phyloP scores from a whole-genome alignment of 495 filamentous ascomycete genomes.

The Corynascus novoguineensis region DNA sequence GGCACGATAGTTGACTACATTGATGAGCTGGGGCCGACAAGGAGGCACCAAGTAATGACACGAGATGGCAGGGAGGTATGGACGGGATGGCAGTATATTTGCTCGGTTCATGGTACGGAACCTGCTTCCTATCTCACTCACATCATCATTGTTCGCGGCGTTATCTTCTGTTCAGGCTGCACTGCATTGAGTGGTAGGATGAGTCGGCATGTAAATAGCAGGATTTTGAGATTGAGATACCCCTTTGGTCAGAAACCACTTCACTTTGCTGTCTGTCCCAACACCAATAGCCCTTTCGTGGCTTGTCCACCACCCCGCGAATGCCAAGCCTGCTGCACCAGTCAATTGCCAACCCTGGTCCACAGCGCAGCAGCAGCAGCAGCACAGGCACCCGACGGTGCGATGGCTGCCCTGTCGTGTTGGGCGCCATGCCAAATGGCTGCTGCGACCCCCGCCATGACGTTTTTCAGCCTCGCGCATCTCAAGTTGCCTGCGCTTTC shows the following conservation, averaged over 20 bases:
- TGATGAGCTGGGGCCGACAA: not conserved
- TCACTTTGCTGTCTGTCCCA: not conserved
- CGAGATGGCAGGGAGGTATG: too few relatives aligned
- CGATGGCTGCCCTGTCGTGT: not conserved
- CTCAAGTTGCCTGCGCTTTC: not conserved
- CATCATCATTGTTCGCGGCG: not conserved
- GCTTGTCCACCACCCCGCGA: not conserved
- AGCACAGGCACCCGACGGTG: too few relatives aligned
- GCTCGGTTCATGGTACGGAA: not conserved
- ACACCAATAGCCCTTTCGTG: too few relatives aligned
- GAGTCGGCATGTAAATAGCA: not conserved
- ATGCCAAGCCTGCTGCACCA: slow-evolving; percentile 1
- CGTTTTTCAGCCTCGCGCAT: slow-evolving; percentile 22
- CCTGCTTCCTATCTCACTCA: not conserved
- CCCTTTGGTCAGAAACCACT: not conserved
- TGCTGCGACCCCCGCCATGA: slow-evolving; percentile 14
- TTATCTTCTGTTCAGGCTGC: slow-evolving; percentile 1
- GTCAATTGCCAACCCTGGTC: not conserved
- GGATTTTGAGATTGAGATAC: not conserved
- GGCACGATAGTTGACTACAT: too few relatives aligned
- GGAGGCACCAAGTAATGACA: not conserved
- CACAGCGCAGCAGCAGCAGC: too few relatives aligned
- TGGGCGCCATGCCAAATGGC: not conserved
- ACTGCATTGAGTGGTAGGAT: not conserved
- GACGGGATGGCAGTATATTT: not conserved